A percentile compares a stretch with the other conserved stretches of the same genome.
phyloP scores from a whole-genome alignment of 2,329 filamentous ascomycete species.

The Aspergillus piperis region DNA sequence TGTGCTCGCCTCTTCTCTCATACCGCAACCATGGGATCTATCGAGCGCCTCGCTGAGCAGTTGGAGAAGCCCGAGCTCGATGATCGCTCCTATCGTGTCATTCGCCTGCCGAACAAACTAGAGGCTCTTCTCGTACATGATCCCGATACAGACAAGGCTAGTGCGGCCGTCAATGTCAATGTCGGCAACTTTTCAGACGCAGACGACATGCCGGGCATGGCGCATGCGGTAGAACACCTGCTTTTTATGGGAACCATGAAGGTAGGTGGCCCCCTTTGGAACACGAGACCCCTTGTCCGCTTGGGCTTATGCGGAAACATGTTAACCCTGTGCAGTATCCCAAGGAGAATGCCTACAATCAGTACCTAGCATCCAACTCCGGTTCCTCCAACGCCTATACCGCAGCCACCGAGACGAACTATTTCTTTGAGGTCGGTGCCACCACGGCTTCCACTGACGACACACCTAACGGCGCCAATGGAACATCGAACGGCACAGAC shows the following conservation, averaged over 20 bases:
- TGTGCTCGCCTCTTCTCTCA: conserved; percentile 23
- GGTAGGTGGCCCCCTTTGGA: conserved; percentile 44
- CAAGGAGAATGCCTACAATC: conserved; percentile 90
- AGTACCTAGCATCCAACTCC: conserved; percentile 86
- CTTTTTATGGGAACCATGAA: conserved; percentile 99
- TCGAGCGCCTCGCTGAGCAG: conserved; percentile 62
- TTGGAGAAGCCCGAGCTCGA: conserved; percentile 84
- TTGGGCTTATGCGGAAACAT: background rate
- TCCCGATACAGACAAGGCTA: conserved; percentile 92
- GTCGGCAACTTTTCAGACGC: conserved; percentile 95
- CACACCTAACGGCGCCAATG: conserved; percentile 28
- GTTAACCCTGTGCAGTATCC: conserved; percentile 63
- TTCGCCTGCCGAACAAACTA: conserved; percentile 80
- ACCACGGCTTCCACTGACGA: conserved; percentile 57
- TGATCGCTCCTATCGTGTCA: conserved; percentile 82
- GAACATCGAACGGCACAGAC: conserved; percentile 27
- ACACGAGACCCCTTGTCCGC: background rate
- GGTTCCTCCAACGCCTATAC: conserved; percentile 96
- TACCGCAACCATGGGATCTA: conserved; percentile 21
- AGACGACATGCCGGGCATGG: conserved; percentile 88
- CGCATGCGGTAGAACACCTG: conserved; percentile 93
- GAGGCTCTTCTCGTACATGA: conserved; percentile 94
- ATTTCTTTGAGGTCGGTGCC: conserved; percentile 93
- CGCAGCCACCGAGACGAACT: conserved; percentile 90
- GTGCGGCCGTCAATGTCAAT: conserved; percentile 91